Evolutionary conservation across 345 rosid species (phyloP), one percentile per base, ranked within the genome.

Genomic region (Odontarrhena argentea): DNA sequence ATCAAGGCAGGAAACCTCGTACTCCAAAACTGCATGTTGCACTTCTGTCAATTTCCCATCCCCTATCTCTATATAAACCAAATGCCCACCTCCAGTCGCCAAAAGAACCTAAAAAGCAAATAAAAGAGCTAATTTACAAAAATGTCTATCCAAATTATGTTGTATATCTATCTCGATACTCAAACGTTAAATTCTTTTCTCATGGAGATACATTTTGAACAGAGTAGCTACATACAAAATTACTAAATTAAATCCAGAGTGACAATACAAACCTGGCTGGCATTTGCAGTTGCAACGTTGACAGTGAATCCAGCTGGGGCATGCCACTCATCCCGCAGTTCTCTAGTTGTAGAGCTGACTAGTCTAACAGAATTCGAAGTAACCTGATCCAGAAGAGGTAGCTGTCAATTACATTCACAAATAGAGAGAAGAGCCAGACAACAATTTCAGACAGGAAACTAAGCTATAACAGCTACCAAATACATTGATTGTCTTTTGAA

Each of bases 81-180:
- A 81, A 71, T 94, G 84, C 34, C 99, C 99, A 67, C 96, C 97
- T 18, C 99, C 97, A 66, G 97, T 94, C 37, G 99, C 97, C 81
- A 91, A 55, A 55, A 94, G 77, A 81, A 94, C 99, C 96, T 93
- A 87, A 47, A 45, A 63, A 28, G 14, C 26, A 58, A 57, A 41
- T 58, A 12, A 25, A 59, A 15, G 35, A 32, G 59, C 50, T 42
- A 40, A 59, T 11, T n/a, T 43, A 34, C 60, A 65, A 18, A 46
- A 15, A 14, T 32, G 9, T 9, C 9, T 24, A 52, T 40, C 53
- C 1, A 38, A 59, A 66, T 28, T 2, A 1, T 52, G 41, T 10
- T 60, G 43, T 60, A 52, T 52, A 2, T 38, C 6, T 55, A 46
- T 38, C 6, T 55, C 38, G 43, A 47, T 38, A 22, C 53, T 64